A percentile compares a stretch with the other conserved stretches of the same genome.
phyloP scores from a whole-genome alignment of 2,329 filamentous ascomycete genomes.

The Phyllosticta paracitricarpa region DNA sequence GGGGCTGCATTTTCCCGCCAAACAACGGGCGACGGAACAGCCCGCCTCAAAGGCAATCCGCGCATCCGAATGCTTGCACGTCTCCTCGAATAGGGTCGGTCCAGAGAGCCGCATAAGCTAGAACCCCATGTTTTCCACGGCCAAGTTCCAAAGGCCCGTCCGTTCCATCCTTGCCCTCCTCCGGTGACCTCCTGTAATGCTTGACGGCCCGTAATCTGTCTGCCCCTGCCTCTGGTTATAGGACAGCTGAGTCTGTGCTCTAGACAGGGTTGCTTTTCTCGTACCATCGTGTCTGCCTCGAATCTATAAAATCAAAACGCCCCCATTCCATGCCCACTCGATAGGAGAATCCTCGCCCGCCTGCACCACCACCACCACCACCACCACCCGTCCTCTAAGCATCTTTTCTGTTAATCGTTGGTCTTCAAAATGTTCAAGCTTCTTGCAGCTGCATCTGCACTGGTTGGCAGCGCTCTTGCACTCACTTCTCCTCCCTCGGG shows the following conservation, averaged over 20 bases:
- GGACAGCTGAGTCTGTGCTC: background rate
- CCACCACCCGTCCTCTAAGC: background rate
- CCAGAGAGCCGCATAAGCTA: background rate
- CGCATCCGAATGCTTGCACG: background rate
- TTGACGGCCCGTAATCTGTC: background rate
- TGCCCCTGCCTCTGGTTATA: background rate
- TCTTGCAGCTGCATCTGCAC: background rate
- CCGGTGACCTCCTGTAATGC: background rate
- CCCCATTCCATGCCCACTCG: background rate
- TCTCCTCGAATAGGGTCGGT: background rate
- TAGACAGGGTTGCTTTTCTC: background rate
- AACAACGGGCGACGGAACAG: background rate
- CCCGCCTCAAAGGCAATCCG: background rate
- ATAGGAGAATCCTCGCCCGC: background rate
- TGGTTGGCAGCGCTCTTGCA: conserved; percentile 7
- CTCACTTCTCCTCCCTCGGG: conserved; percentile 36
- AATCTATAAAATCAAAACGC: background rate
- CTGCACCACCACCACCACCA: background rate
- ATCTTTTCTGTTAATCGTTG: background rate
- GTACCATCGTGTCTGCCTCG: background rate
- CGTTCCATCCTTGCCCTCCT: background rate
- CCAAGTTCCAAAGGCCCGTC: background rate
- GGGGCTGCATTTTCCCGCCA: background rate
- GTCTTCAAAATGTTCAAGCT: background rate
- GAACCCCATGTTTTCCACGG: background rate